These are phyloP conservation scores for Populus hybrid DNA, from an alignment of 441 rosid species.

Conservation along the genomic window DNA sequence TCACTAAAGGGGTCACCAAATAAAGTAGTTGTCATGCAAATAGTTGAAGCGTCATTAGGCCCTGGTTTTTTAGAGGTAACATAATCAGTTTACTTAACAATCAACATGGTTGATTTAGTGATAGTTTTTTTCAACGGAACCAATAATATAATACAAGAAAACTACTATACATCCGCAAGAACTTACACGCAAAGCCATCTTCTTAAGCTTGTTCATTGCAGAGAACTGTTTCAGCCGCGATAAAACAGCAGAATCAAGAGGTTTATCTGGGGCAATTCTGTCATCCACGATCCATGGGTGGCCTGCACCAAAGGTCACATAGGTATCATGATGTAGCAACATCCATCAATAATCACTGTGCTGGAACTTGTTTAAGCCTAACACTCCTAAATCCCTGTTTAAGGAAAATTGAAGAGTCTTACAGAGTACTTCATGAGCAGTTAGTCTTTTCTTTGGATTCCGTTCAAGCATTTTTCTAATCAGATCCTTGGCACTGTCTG, in stretches of 20 bases:
- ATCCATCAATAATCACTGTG: neutral
- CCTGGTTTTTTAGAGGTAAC: no score
- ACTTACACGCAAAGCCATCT: constrained; percentile 81
- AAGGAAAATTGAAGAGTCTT: constrained; percentile 23
- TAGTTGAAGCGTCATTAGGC: no score
- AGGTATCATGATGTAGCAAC: constrained; percentile 3
- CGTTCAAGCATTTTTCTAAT: constrained; percentile 69
- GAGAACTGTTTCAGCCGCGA: constrained; percentile 73
- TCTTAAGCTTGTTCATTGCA: constrained; percentile 82
- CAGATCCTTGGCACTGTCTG: constrained; percentile 76
- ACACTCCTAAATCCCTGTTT: neutral
- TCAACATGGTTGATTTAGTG: neutral
- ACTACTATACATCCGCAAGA: constrained; percentile 7
- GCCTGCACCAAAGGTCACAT: constrained; percentile 38
- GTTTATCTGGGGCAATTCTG: constrained; percentile 53
- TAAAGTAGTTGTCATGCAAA: no score
- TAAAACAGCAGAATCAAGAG: constrained; percentile 58
- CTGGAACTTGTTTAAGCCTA: neutral
- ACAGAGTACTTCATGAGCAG: constrained; percentile 84
- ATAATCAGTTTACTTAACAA: neutral
- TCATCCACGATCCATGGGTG: constrained; percentile 71
- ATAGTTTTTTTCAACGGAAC: neutral
- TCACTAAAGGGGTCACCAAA: no score
- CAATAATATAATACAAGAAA: neutral
- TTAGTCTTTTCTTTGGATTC: constrained; percentile 56